phyloP scores from a whole-genome alignment of 345 rosid genomes.

The Lumnitzera racemosa region DNA sequence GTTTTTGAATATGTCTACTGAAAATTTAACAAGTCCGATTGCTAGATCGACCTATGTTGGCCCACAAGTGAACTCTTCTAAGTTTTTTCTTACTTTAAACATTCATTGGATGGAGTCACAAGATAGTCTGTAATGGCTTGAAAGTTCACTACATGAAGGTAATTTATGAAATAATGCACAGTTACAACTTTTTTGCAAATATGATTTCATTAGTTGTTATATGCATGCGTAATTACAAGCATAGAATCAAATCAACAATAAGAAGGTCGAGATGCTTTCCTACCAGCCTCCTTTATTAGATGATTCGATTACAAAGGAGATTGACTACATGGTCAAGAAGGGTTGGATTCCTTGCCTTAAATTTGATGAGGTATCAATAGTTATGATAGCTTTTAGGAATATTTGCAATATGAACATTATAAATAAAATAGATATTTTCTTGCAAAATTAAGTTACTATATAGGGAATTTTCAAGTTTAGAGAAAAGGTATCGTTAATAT shows the following conservation, averaged over 20 bases:
- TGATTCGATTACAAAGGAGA: slow-evolving; percentile 31
- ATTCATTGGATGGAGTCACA: slow-evolving; percentile 32
- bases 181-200: neutral
- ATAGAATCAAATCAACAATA: slow-evolving; percentile 57
- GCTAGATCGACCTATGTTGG: slow-evolving; percentile 23
- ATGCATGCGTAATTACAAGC: slow-evolving; percentile 20
- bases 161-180: neutral
- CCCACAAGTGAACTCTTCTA: slow-evolving; percentile 22
- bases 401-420: too few species aligned
- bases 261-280: slow-evolving; percentile 47
- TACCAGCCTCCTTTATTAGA: slow-evolving; percentile 34
- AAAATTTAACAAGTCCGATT: slow-evolving; percentile 27
- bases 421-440: too few species aligned
- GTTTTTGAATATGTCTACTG: slow-evolving; percentile 32
- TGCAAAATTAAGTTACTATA: too few species aligned
- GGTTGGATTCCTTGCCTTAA: slow-evolving; percentile 74
- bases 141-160: slow-evolving; percentile 59
- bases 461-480: too few species aligned
- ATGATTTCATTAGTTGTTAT: too few species aligned
- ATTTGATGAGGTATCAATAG: slow-evolving; percentile 45
- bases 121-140: slow-evolving; percentile 46
- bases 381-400: too few species aligned
- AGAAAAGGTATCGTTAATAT: too few species aligned
- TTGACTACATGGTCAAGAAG: slow-evolving; percentile 51
- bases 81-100: slow-evolving; percentile 23